Evolutionary conservation across 2,329 filamentous ascomycete species (phyloP).

Genomic region (Alternaria longipes): DNA sequence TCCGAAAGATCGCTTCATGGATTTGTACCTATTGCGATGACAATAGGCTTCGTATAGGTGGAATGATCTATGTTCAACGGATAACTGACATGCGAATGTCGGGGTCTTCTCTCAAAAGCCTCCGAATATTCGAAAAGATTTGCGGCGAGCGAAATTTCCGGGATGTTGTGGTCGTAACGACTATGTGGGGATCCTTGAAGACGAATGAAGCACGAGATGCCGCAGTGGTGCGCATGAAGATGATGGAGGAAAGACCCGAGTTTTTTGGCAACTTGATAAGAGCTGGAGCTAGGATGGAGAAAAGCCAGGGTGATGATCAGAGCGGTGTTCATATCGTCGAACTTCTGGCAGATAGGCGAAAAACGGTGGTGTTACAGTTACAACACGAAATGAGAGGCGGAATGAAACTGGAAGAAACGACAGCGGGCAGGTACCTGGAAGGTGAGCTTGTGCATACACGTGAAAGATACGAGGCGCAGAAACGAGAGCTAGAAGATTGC

Average conservation of each 20-base stretch:
- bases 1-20: slow-evolving; percentile 54
- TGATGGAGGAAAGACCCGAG: background rate
- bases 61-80: slow-evolving; percentile 59
- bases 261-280: background rate
- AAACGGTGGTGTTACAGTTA: background rate
- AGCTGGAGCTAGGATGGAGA: background rate
- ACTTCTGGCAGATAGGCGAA: background rate
- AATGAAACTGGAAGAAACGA: background rate
- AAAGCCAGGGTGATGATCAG: background rate
- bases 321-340: background rate
- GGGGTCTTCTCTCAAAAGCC: slow-evolving; percentile 52
- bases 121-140: slow-evolving; percentile 58
- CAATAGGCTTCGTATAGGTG: slow-evolving; percentile 40
- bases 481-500: background rate
- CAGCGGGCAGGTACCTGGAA: slow-evolving; percentile 1
- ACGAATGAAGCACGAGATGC: slow-evolving; percentile 3
- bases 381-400: background rate
- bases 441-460: background rate
- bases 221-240: slow-evolving; percentile 6
- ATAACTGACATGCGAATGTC: slow-evolving; percentile 56
- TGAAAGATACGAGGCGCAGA: background rate
- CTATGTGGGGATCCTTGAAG: slow-evolving; percentile 49
- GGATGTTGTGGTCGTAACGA: slow-evolving; percentile 56
- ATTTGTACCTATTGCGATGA: slow-evolving; percentile 47
- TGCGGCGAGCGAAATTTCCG: slow-evolving; percentile 54